Base-by-base conservation (phyloP, 257 asterid species). In the Fraxinus pennsylvanica region DNA sequence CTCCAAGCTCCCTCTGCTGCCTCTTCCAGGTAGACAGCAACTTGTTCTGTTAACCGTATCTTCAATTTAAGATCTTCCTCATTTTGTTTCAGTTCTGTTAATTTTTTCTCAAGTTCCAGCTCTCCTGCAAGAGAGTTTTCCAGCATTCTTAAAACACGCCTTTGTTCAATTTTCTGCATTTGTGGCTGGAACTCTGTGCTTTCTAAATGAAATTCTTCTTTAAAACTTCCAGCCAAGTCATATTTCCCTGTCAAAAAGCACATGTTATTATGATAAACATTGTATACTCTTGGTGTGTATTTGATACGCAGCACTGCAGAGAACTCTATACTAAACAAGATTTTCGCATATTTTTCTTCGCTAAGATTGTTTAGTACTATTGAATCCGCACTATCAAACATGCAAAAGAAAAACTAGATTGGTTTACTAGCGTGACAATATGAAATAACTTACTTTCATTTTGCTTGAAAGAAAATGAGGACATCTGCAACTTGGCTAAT, bases 1-100 rank as follows among this genome's bases (percentile, higher is more conserved):
- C 93, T 91, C 97, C 96, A 93, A 33, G 90, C 88, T 69, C 84
- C 96, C 86, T 93, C 98, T 1, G 97, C 98, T 10, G 94, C 96
- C 90, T 91, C 98, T 84, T 95, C 98, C 98, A 91, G 91, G 85
- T 84, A 78, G 43, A 81, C 72, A 12, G 98, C 92, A 35, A 95
- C 94, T 87, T 91, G 93, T 73, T 91, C 97, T 9, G 87, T 87
- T 72, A 93, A 83, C 12, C 82, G 76, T 13, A 85, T 86, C 88
- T 91, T 95, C 72, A 84, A 59, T 73, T 81, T 90, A 0, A 90
- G 81, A 84, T 93, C 98, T 74, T 95, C 91, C 85, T 95, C 98
- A n/a, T 88, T 93, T 80, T 86, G 97, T 79, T 85, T 91, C 71
- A 79, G 79, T 76, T 84, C 83, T 1, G 78, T 81, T 70, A 93